Evolutionary conservation across 2,329 filamentous ascomycete species (phyloP), one percentile per base, ranked within the genome.

Genomic region (Hymenoscyphus fraxineus): DNA sequence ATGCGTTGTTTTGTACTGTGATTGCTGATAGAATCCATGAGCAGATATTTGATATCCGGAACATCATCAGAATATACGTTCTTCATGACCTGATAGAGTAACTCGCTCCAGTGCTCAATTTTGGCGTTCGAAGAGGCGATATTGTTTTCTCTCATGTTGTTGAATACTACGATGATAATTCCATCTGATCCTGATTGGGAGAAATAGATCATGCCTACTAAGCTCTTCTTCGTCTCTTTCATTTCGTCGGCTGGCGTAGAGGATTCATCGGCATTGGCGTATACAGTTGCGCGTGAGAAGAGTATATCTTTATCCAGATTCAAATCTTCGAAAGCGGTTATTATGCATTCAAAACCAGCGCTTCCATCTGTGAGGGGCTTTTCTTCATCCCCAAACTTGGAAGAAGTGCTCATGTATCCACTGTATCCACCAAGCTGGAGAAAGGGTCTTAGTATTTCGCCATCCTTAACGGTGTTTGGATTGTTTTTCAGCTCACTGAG

Each of bases 1-100:
- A 58, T 44, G 6, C 13, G 35, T 6, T 58, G 6, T 15, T n/a
- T 62, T 12, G 54, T 58, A 19, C 35, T 39, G 3, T 32, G 39
- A 35, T 58, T 62, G 38, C 38, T 19, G 31, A 62, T 38, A 10
- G 15, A 22, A n/a, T 62, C 31, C 3, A 39, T 35, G 2, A 62
- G 39, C 16, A 62, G 40, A 16, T 58, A 62, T 57, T 39, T 62
- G 55, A 62, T 32, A 44, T 62, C 61, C 5, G 58, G 58, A 31
- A 16, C 6, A 13, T 58, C 10, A 16, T 22, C 3, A 32, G 19
- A 9, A 15, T 40, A 58, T 40, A 55, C 38, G 9, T 44, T 27
- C 19, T 16, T 47, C 32, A 31, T 10, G 19, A 38, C 27, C 22
- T 62, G 39, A 12, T 22, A 40, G 19, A 62, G 12, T 15, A 56